Conservation (phyloP, 345 rosid species). For the Lepidium sativum region DNA sequence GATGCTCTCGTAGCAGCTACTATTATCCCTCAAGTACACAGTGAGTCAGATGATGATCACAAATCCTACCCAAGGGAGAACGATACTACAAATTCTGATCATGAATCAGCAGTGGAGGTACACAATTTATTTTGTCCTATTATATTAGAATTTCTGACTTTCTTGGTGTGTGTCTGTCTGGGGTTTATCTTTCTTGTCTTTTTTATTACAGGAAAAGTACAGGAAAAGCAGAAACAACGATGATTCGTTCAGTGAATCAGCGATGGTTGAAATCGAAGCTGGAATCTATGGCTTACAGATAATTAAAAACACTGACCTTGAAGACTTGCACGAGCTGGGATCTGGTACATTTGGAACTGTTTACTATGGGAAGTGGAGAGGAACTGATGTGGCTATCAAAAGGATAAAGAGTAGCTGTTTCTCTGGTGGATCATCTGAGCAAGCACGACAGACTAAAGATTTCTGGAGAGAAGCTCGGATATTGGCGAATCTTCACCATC, state of each 20-base stretch:
- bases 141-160: background rate
- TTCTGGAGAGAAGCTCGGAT: conserved; percentile 92
- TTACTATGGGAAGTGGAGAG: conserved; percentile 89
- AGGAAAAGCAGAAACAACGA: conserved; percentile 29
- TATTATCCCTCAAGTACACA: conserved; percentile 36
- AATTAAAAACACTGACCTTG: conserved; percentile 68
- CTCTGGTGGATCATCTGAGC: conserved; percentile 68
- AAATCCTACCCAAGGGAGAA: conserved; percentile 27
- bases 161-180: background rate
- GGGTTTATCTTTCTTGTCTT: background rate
- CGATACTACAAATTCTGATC: conserved; percentile 26
- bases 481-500: conserved; percentile 87
- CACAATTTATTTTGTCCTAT: background rate
- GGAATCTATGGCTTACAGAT: conserved; percentile 79
- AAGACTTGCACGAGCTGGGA: conserved; percentile 79
- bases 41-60: conserved; percentile 30
- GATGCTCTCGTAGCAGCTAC: conserved; percentile 32
- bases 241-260: conserved; percentile 47
- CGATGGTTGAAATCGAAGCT: conserved; percentile 68
- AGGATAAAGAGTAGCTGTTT: conserved; percentile 84
- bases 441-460: conserved; percentile 71
- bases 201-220: conserved; percentile 30
- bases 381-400: conserved; percentile 93
- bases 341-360: conserved; percentile 95
- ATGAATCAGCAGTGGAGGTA: conserved; percentile 47